Evolutionary conservation across 148 eudicot species (phyloP).

Genomic region (Fagopyrum homotropicum): DNA sequence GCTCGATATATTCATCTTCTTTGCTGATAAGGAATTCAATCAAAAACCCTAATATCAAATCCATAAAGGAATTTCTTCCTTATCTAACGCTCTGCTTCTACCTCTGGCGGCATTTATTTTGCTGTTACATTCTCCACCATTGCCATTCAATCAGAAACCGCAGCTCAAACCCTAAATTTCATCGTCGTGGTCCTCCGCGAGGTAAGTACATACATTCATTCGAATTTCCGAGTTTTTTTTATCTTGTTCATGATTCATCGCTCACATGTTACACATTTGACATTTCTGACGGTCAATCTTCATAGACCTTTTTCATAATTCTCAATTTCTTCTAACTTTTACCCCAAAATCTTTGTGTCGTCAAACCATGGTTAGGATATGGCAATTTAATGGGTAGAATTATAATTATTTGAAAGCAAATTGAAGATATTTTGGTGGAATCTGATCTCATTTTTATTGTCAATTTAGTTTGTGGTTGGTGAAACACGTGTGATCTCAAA

Average conservation of each 20-base stretch:
- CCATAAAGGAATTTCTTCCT: not conserved
- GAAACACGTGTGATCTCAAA: not conserved
- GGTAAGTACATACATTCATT: not conserved
- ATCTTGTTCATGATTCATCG: not conserved
- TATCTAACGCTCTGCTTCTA: not conserved
- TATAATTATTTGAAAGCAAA: not conserved
- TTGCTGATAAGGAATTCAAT: not conserved
- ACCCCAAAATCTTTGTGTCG: not conserved
- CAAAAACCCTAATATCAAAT: not conserved
- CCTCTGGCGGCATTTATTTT: not conserved
- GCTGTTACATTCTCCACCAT: constrained; percentile 1
- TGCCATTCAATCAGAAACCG: not conserved
- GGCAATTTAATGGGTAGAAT: not conserved
- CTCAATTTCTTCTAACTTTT: not conserved
- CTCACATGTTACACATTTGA: not conserved
- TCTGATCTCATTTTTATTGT: not conserved
- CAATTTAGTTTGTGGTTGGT: not conserved
- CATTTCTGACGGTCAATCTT: not conserved
- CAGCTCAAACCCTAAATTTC: not conserved
- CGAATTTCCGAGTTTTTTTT: not conserved
- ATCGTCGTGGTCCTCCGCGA: not conserved
- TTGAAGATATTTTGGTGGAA: not conserved
- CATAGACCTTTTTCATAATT: not conserved
- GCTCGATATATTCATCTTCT: not conserved
- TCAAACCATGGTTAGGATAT: not conserved